Evolutionary conservation across 257 asterid genomes (phyloP).

Genomic region (Eucommia ulmoides): DNA sequence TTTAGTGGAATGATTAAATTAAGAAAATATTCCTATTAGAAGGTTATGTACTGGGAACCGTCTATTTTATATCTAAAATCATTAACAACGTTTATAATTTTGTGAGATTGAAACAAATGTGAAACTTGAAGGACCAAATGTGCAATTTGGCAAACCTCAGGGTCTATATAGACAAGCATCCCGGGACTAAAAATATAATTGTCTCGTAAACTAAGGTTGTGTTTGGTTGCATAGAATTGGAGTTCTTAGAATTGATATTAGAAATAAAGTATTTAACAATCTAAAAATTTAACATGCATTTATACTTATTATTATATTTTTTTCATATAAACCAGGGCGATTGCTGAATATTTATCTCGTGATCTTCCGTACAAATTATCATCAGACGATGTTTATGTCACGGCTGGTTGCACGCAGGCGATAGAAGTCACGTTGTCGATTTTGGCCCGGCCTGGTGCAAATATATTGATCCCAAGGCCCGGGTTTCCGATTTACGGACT

Average conservation of each 20-base stretch:
- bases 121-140: too few species aligned
- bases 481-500: constrained; percentile 1
- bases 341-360: neutral
- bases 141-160: too few species aligned
- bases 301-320: neutral
- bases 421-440: neutral
- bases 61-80: too few species aligned
- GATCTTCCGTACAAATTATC: constrained; percentile 1
- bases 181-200: too few species aligned
- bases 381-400: neutral
- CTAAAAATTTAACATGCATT: neutral
- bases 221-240: neutral
- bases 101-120: too few species aligned
- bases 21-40: too few species aligned
- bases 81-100: too few species aligned
- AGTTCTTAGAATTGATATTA: neutral
- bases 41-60: too few species aligned
- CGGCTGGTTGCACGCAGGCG: constrained; percentile 1
- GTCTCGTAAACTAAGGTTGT: neutral
- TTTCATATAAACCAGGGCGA: neutral
- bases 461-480: neutral
- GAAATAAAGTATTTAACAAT: neutral
- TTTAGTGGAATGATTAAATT: too few species aligned
- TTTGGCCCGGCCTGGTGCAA: constrained; percentile 2
- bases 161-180: too few species aligned